Evolutionary conservation across 176 grass and related monocot genomes (phyloP), one percentile per base, ranked within the genome.

Genomic region (Echinochloa phyllopogon): DNA sequence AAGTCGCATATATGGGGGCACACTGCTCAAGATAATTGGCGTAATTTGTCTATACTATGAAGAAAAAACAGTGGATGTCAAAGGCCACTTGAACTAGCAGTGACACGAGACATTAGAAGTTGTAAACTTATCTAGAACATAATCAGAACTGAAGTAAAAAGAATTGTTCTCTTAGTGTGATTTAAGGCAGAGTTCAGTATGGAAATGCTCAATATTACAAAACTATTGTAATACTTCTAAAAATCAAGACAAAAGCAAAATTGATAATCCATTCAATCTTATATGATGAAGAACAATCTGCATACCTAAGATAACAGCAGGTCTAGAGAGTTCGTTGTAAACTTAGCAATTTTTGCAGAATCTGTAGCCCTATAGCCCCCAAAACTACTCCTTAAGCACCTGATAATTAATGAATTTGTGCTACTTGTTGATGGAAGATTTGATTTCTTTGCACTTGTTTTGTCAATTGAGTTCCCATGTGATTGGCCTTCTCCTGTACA

Each of bases 1-100:
- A 76, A 87, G 92, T 64, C 91, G 90, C 90, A 98, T 94, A 90
- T 93, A 95, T 88, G 92, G 95, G 33, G 95, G 92, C 27, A 94
- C 84, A 57, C 88, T 90, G 42, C 95, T 98, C 95, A 98, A 91
- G 95, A 88, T 86, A 98, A 77, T 76, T 98, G 86, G 18, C 90
- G 89, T 42, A 98, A 73, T 41, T 95, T 98, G 55, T 98, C 95
- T 98, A 78, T 65, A 89, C 59, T 55, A 84, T 80, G 45, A 41
- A 77, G 41, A 40, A 38, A 52, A 82, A 1, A 55, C 13, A 85
- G 69, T 23, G 13, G 5, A 42, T 61, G 53, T 81, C 17, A 84
- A 57, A 9, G 75, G 23, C 69, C 68, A 27, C 44, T n/a, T 55
- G 5, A 23, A 48, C 48, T 45, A 45, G 10, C 6, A 0, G 17